Evolutionary conservation across 371 early-diverging fungal genomes (phyloP).

Genomic region (Chytridiales sp.): DNA sequence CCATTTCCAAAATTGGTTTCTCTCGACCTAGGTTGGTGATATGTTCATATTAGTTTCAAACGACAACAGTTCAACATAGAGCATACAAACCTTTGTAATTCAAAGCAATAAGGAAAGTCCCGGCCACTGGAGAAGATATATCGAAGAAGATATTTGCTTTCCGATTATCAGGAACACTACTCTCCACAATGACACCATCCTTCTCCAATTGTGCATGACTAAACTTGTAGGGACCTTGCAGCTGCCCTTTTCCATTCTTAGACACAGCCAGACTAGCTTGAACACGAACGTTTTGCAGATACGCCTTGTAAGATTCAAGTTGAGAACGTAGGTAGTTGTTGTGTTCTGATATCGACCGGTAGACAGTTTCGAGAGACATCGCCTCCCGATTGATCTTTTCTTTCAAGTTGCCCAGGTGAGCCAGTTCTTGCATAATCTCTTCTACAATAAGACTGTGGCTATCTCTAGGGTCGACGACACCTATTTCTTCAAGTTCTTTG

Average conservation of each 20-base stretch:
- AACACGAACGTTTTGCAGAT: conserved; percentile 89
- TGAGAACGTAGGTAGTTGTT: conserved; percentile 88
- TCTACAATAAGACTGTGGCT: conserved; percentile 78
- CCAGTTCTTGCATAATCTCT: conserved; percentile 82
- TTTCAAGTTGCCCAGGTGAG: conserved; percentile 84
- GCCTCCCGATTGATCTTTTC: conserved; percentile 83
- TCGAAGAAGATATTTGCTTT: conserved; percentile 86
- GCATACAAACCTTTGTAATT: conserved; percentile 70
- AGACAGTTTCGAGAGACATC: conserved; percentile 74
- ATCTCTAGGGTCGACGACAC: conserved; percentile 75
- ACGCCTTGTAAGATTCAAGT: conserved; percentile 91
- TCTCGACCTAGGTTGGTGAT: conserved; percentile 61
- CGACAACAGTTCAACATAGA: background rate
- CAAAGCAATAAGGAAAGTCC: conserved; percentile 85
- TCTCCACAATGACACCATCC: conserved; percentile 90
- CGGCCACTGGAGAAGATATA: conserved; percentile 81
- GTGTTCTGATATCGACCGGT: conserved; percentile 89
- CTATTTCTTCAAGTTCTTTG: conserved; percentile 73
- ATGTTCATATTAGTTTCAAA: too few relatives aligned
- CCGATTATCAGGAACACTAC: conserved; percentile 87
- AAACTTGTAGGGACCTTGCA: conserved; percentile 63
- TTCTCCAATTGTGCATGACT: conserved; percentile 81
- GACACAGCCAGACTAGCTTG: conserved; percentile 57
- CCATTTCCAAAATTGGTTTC: conserved; percentile 93
- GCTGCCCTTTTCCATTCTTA: conserved; percentile 39